Evolutionary conservation across 2,329 filamentous ascomycete species (phyloP).

Genomic region (Exophiala spinifera): DNA sequence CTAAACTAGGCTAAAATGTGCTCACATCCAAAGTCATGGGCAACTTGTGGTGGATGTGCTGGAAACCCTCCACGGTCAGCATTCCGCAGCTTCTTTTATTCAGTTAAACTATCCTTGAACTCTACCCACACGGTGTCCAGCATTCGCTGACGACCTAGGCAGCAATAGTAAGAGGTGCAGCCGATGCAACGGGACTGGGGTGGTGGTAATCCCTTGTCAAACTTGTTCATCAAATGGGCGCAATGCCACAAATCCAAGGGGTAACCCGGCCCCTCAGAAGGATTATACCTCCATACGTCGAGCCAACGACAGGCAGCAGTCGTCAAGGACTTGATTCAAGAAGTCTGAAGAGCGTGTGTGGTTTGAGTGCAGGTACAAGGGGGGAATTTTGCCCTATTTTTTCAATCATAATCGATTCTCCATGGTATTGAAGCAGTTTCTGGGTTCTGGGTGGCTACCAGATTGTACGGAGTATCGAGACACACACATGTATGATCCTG

Average conservation of each 20-base stretch:
- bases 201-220: neutral
- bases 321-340: constrained; percentile 5
- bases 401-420: too few species aligned
- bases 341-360: neutral
- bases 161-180: neutral
- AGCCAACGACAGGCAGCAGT: neutral
- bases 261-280: neutral
- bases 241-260: neutral
- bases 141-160: neutral
- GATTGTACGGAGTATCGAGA: too few species aligned
- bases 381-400: too few species aligned
- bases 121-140: neutral
- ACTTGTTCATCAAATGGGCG: neutral
- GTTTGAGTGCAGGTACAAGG: neutral
- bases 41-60: constrained; percentile 14
- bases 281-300: neutral
- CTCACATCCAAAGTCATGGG: constrained; percentile 13
- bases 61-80: constrained; percentile 20
- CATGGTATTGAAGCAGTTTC: too few species aligned
- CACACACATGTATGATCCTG: too few species aligned
- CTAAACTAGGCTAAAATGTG: constrained; percentile 9
- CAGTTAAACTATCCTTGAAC: too few species aligned
- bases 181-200: constrained; percentile 4
- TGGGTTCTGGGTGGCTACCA: too few species aligned
- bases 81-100: neutral